Base-by-base conservation (phyloP, 106 monocot species). In the Dendrobium officinale region DNA sequence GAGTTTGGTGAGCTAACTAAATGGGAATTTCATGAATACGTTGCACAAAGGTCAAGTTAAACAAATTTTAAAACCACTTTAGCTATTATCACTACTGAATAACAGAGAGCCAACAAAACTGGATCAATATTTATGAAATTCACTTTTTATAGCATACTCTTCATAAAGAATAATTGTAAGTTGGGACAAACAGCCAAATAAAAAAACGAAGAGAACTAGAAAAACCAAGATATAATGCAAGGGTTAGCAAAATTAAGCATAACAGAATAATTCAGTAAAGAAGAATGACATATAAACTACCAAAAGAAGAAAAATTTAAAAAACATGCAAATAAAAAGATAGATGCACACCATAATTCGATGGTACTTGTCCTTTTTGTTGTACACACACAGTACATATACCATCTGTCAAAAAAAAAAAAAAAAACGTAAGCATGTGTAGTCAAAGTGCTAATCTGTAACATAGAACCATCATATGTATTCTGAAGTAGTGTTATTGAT, bases 301-400 rank as follows among this genome's bases (percentile, higher is more conserved):
- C 20, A 31, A 70, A 70, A 29, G 13, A 70, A 37, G n/a, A 22
- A 70, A 15, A 31, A 13, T 33, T 31, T 37, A 37, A 31, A 70
- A 70, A 13, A 0, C 15, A 29, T 70, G 70, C 61, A 61, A 70
- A 37, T 37, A 70, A 70, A 70, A 37, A n/a, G 2, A 26, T 76
- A 22, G 76, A 76, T 48, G 83, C 93, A 9, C 81, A 96, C 96
- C 81, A 83, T 96, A 27, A 94, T 87, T 55, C 86, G 82, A 72
- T 92, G 82, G 83, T 94, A 41, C 84, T 89, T 93, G 81, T 98
- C 96, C 74, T 94, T 96, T 82, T 90, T 93, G 93, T 92, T 96
- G 86, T 96, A 92, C 45, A 93, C 86, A 68, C 87, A 92, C 74
- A 96, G 82, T 27, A 96, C 93, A 78, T 93, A 96, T 47, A 96